These are phyloP conservation scores for Jacaranda copaia DNA, from an alignment of 257 asterid genomes.

Conservation along the genomic window DNA sequence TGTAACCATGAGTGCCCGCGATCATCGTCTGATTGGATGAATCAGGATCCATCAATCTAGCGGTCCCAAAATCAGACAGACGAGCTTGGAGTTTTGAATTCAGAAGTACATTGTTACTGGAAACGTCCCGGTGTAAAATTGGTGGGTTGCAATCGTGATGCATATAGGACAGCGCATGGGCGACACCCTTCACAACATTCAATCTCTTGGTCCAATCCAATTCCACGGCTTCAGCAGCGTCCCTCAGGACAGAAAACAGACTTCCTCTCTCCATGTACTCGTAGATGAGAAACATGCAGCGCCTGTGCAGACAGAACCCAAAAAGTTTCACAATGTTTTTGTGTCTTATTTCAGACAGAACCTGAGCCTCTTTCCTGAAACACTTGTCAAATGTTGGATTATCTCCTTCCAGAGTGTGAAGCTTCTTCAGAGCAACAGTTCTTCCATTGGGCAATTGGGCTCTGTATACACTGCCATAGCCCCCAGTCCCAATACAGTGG, in stretches of 20 bases:
- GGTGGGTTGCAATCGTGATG: no score
- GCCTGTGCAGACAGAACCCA: constrained; percentile 12
- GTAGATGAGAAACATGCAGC: constrained; percentile 28
- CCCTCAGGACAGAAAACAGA: neutral
- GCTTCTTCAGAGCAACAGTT: no score
- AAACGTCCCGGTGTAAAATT: constrained; percentile 24
- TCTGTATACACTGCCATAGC: constrained; percentile 29
- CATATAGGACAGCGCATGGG: no score
- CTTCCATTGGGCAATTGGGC: constrained; percentile 21
- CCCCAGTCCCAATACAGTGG: constrained; percentile 26
- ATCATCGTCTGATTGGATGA: no score
- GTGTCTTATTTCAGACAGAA: constrained; percentile 14
- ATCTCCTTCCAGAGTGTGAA: no score
- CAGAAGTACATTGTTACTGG: constrained; percentile 20
- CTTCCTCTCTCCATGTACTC: constrained; percentile 16
- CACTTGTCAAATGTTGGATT: neutral
- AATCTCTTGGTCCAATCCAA: neutral
- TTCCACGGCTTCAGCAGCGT: neutral
- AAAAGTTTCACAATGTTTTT: constrained; percentile 15
- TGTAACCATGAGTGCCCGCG: constrained; percentile 24
- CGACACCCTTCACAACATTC: no score
- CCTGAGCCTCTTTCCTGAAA: neutral
- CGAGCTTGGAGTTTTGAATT: constrained; percentile 21
- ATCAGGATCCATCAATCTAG: no score
- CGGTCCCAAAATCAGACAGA: constrained; percentile 19